Percentiles rank a stretch among this genome's conserved stretches.
Evolutionary conservation across 106 monocot species (phyloP).

Genomic region (Apostasia ramifera): DNA sequence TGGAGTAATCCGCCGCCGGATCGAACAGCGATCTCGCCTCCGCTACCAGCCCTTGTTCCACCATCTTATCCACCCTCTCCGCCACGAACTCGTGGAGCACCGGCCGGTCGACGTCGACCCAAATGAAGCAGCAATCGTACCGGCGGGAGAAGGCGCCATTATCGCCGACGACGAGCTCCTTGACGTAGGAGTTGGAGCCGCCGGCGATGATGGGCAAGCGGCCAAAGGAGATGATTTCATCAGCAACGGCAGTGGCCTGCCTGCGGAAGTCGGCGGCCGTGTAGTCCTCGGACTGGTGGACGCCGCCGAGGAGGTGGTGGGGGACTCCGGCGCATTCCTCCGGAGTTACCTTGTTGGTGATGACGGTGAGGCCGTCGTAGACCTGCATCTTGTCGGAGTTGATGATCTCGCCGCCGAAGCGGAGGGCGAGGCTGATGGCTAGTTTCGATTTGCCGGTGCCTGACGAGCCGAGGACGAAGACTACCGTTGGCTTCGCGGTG

Average conservation of each 20-base stretch:
- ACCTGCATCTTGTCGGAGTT: conserved; percentile 84
- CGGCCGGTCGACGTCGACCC: conserved; percentile 43
- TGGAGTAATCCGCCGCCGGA: conserved; percentile 7
- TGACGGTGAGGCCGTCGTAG: conserved; percentile 47
- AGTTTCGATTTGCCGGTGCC: conserved; percentile 63
- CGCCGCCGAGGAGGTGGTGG: conserved; percentile 59
- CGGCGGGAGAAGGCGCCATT: conserved; percentile 19
- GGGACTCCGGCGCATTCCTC: conserved; percentile 36
- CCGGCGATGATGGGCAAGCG: conserved; percentile 56
- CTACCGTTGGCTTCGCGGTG: background rate
- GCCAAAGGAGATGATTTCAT: conserved; percentile 23
- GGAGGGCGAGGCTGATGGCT: conserved; percentile 39
- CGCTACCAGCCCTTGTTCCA: conserved; percentile 28
- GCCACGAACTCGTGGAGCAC: conserved; percentile 22
- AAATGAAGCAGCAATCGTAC: conserved; percentile 54
- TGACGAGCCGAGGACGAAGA: conserved; percentile 45
- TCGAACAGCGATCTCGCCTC: conserved; percentile 23
- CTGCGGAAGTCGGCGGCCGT: conserved; percentile 33
- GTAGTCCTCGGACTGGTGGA: conserved; percentile 49
- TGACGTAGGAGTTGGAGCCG: conserved; percentile 63
- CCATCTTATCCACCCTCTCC: conserved; percentile 35
- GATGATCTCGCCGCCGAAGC: conserved; percentile 44
- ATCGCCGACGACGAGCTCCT: conserved; percentile 33
- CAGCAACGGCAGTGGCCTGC: conserved; percentile 6
- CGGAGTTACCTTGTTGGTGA: conserved; percentile 59